A percentile compares a stretch with the other conserved stretches of the same genome.
phyloP scores from a whole-genome alignment of 2,329 filamentous ascomycete genomes.

The Tolypocladium cylindrosporum region DNA sequence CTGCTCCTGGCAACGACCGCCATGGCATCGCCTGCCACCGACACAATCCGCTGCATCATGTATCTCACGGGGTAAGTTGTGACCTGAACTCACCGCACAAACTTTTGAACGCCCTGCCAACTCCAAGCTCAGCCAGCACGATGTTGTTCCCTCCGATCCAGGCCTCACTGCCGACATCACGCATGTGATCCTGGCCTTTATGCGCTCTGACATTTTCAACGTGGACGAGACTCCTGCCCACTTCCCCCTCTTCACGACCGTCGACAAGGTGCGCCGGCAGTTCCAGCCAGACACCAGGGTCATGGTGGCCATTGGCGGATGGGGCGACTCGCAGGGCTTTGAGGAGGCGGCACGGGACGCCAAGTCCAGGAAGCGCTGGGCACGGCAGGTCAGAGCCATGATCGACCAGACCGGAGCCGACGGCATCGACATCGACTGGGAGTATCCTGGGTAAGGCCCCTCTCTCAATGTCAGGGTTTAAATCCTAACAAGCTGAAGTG shows the following conservation, averaged over 20 bases:
- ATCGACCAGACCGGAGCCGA: constrained; percentile 53
- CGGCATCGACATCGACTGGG: constrained; percentile 58
- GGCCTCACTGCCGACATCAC: constrained; percentile 34
- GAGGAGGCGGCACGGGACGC: constrained; percentile 42
- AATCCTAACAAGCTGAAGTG: constrained; percentile 23
- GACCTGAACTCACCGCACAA: neutral
- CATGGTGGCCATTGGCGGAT: constrained; percentile 64
- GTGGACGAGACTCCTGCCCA: constrained; percentile 19
- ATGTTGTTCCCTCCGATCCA: constrained; percentile 24
- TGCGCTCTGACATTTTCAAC: constrained; percentile 44
- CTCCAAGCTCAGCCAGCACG: constrained; percentile 33
- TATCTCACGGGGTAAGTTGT: constrained; percentile 37
- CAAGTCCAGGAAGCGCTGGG: constrained; percentile 45
- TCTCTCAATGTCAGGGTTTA: neutral
- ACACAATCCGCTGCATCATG: constrained; percentile 28
- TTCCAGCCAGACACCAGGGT: constrained; percentile 48
- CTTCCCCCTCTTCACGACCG: constrained; percentile 44
- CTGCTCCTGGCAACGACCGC: neutral
- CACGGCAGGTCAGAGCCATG: constrained; percentile 54
- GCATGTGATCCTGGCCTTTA: constrained; percentile 49
- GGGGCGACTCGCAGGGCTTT: constrained; percentile 61
- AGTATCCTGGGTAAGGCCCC: constrained; percentile 38
- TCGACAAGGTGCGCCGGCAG: constrained; percentile 34
- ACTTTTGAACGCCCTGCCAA: neutral
- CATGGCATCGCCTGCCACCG: neutral